Conservation (phyloP, 164 flowering plant genomes). For the Kalanchoe fedtschenkoi region DNA sequence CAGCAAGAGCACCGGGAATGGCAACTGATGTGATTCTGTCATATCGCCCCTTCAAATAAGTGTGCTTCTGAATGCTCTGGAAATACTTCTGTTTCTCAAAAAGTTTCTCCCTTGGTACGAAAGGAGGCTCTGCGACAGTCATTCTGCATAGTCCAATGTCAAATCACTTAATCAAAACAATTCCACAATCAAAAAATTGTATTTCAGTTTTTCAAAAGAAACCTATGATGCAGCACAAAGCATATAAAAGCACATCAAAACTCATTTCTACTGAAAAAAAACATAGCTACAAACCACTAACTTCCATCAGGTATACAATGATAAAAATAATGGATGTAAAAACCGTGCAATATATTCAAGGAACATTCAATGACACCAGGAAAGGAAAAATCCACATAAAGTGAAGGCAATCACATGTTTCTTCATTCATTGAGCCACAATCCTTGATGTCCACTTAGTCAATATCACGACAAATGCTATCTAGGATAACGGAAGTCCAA, state of each 20-base stretch:
- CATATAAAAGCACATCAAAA: background rate
- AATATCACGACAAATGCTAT: no score
- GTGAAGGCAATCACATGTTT: no score
- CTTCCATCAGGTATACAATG: no score
- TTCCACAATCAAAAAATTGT: background rate
- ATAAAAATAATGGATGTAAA: no score
- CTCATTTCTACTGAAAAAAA: background rate
- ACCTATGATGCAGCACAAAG: background rate
- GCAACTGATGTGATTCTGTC: slow-evolving; percentile 55
- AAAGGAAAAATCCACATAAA: no score
- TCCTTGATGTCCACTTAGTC: no score
- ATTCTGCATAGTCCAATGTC: slow-evolving; percentile 16
- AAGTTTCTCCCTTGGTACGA: slow-evolving; percentile 41
- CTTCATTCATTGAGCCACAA: no score
- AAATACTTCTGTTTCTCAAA: slow-evolving; percentile 35
- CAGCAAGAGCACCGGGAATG: slow-evolving; percentile 41
- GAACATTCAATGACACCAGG: no score
- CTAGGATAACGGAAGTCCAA: no score
- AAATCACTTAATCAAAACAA: background rate
- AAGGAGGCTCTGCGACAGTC: slow-evolving; percentile 26
- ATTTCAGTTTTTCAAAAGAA: background rate
- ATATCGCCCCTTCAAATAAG: slow-evolving; percentile 37
- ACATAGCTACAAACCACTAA: background rate
- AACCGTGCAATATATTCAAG: no score
- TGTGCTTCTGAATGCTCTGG: slow-evolving; percentile 40